phyloP scores from a whole-genome alignment of 164 flowering plant species.

The Tetrastigma voinierianum region DNA sequence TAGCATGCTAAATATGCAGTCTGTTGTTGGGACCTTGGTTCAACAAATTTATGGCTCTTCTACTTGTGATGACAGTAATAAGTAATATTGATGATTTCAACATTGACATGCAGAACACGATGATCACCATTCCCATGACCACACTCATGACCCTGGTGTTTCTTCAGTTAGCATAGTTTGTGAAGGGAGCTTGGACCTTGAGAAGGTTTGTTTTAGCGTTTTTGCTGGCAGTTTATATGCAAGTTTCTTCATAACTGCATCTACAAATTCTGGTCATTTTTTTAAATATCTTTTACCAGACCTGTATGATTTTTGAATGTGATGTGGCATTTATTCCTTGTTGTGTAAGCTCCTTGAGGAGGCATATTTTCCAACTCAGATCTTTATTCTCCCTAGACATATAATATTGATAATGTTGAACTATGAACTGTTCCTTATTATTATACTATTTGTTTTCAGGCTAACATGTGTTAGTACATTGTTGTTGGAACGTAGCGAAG shows the following conservation, averaged over 20 bases:
- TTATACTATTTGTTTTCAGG: slow-evolving; percentile 65
- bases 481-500: slow-evolving; percentile 82
- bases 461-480: slow-evolving; percentile 94
- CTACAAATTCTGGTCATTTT: background rate
- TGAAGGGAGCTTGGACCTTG: slow-evolving; percentile 92
- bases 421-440: slow-evolving; percentile 3
- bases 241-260: background rate
- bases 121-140: slow-evolving; percentile 78
- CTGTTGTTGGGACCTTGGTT: too few species aligned
- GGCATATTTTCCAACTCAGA: too few species aligned
- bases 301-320: background rate
- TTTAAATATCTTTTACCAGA: background rate
- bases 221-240: background rate
- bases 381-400: background rate
- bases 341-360: too few species aligned
- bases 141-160: slow-evolving; percentile 95
- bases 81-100: background rate
- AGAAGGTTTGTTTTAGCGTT: slow-evolving; percentile 55
- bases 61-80: too few species aligned
- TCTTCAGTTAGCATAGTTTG: slow-evolving; percentile 97
- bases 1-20: too few species aligned
- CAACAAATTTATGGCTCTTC: too few species aligned
- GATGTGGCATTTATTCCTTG: background rate
- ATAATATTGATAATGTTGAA: background rate
- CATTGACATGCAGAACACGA: slow-evolving; percentile 63